phyloP scores from a whole-genome alignment of 306 rosid genomes.

The Citrullus amarus region DNA sequence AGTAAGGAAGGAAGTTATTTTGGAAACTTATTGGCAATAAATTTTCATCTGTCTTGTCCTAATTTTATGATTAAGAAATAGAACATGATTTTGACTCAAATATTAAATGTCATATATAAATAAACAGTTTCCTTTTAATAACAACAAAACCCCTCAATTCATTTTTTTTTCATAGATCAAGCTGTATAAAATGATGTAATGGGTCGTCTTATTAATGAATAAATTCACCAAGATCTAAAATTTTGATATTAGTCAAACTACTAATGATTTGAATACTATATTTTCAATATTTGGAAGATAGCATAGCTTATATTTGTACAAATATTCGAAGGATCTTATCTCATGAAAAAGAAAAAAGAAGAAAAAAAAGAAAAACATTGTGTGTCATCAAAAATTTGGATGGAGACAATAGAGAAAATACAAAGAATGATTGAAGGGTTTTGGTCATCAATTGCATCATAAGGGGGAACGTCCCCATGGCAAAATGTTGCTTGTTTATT shows the following conservation, averaged over 20 bases:
- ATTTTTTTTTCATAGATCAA: neutral
- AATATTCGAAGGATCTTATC: conserved; percentile 1
- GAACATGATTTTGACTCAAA: conserved; percentile 2
- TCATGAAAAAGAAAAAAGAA: no score
- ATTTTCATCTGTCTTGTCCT: neutral
- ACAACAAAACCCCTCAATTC: neutral
- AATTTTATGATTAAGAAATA: neutral
- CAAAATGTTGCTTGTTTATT: neutral
- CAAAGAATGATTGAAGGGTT: neutral
- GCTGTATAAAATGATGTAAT: neutral
- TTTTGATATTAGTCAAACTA: neutral
- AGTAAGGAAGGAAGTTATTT: neutral
- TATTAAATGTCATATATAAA: neutral
- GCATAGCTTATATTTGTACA: neutral
- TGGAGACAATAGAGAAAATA: conserved; percentile 4
- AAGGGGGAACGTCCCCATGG: neutral
- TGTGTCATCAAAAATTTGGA: neutral
- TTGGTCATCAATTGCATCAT: conserved; percentile 7
- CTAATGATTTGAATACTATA: neutral
- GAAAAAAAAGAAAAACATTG: neutral
- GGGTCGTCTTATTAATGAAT: neutral
- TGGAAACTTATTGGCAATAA: neutral
- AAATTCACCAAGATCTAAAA: neutral
- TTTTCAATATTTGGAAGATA: neutral
- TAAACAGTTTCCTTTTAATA: neutral